phyloP scores from a whole-genome alignment of 2,329 filamentous ascomycete genomes.

The Exophiala mesophila region DNA sequence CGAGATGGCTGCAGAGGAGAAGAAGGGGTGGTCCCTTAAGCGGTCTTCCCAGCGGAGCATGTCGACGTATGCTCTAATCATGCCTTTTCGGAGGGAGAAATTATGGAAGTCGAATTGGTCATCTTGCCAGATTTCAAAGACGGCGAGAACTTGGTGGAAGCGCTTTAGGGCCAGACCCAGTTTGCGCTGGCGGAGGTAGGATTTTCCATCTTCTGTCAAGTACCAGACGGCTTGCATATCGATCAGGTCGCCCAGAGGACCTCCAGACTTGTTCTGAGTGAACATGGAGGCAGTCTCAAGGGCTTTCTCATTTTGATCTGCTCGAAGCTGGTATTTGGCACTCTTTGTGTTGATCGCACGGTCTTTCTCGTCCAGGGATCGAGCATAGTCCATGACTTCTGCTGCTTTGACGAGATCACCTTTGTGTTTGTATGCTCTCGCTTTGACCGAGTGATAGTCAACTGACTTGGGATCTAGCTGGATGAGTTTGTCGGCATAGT shows the following conservation, averaged over 20 bases:
- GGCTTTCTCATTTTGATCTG: slow-evolving; percentile 81
- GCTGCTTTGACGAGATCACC: slow-evolving; percentile 76
- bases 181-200: slow-evolving; percentile 76
- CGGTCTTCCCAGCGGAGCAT: slow-evolving; percentile 96
- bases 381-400: slow-evolving; percentile 81
- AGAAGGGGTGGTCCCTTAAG: slow-evolving; percentile 89
- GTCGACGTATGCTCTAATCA: slow-evolving; percentile 89
- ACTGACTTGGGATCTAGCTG: slow-evolving; percentile 73
- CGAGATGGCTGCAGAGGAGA: slow-evolving; percentile 72
- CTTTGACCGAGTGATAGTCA: slow-evolving; percentile 92
- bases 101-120: slow-evolving; percentile 99
- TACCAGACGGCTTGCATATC: slow-evolving; percentile 99
- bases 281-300: slow-evolving; percentile 89
- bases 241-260: slow-evolving; percentile 81
- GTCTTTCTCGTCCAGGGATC: slow-evolving; percentile 80
- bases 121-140: slow-evolving; percentile 97
- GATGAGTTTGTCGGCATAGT: slow-evolving; percentile 79
- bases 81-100: slow-evolving; percentile 94
- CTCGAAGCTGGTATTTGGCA: slow-evolving; percentile 91
- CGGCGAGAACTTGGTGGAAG: slow-evolving; percentile 80
- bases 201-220: slow-evolving; percentile 88
- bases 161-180: slow-evolving; percentile 84
- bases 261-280: slow-evolving; percentile 85
- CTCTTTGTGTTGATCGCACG: slow-evolving; percentile 98
- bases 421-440: slow-evolving; percentile 86